phyloP scores from a whole-genome alignment of 1,139 yeast genomes.

The Candida smagusa region DNA sequence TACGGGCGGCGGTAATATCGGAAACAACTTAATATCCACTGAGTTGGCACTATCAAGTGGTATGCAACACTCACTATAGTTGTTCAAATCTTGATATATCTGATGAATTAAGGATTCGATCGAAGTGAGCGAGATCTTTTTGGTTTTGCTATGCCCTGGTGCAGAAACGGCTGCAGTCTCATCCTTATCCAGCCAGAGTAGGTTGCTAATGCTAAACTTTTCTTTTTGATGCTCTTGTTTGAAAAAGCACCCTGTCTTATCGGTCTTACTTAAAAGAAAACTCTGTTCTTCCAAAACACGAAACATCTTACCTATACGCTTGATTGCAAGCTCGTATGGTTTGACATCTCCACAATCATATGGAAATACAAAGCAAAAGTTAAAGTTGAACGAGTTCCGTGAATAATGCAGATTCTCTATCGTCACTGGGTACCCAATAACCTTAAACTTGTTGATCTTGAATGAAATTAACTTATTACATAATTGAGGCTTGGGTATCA shows the following conservation, averaged over 20 bases:
- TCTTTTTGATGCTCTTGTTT: slow-evolving; percentile 16
- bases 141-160: slow-evolving; percentile 43
- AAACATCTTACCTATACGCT: slow-evolving; percentile 84
- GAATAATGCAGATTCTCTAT: slow-evolving; percentile 74
- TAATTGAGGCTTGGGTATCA: slow-evolving; percentile 89
- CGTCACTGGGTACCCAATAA: slow-evolving; percentile 90
- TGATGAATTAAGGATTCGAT: slow-evolving; percentile 83
- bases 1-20: slow-evolving; percentile 82
- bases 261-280: slow-evolving; percentile 61
- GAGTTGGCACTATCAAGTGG: slow-evolving; percentile 89
- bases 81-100: slow-evolving; percentile 86
- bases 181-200: slow-evolving; percentile 8
- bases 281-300: slow-evolving; percentile 88
- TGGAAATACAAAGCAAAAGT: slow-evolving; percentile 87
- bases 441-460: slow-evolving; percentile 65
- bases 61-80: slow-evolving; percentile 91
- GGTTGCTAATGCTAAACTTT: slow-evolving; percentile 9
- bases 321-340: slow-evolving; percentile 83
- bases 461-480: slow-evolving; percentile 80
- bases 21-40: slow-evolving; percentile 88
- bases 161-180: slow-evolving; percentile 20
- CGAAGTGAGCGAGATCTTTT: slow-evolving; percentile 50
- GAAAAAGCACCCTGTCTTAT: slow-evolving; percentile 35
- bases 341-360: slow-evolving; percentile 70
- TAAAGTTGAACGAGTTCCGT: slow-evolving; percentile 88